Evolutionary conservation across 2,329 filamentous ascomycete species (phyloP).

Genomic region (Diplocarpon mali): DNA sequence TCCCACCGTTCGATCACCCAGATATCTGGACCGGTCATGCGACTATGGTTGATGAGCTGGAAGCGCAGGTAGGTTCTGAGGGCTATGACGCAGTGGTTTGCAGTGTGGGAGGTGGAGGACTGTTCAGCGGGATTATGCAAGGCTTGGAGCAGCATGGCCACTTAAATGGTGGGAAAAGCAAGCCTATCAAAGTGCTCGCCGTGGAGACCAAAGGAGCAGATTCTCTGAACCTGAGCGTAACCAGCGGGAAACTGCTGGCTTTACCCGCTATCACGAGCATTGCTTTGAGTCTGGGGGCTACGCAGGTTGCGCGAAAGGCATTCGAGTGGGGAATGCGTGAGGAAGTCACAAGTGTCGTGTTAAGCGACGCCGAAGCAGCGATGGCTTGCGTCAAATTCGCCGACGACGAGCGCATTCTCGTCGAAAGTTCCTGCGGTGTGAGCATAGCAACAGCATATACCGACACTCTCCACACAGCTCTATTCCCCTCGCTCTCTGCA

Average conservation of each 20-base stretch:
- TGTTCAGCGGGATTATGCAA: conserved; percentile 65
- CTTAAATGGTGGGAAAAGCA: neutral
- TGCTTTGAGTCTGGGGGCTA: conserved; percentile 62
- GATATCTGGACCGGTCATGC: conserved; percentile 56
- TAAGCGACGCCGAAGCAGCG: conserved; percentile 69
- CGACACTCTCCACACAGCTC: conserved; percentile 46
- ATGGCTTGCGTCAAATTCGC: conserved; percentile 65
- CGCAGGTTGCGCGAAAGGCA: conserved; percentile 53
- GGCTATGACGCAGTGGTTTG: conserved; percentile 61
- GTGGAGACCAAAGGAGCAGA: conserved; percentile 69
- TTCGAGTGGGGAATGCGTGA: conserved; percentile 45
- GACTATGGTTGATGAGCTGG: conserved; percentile 39
- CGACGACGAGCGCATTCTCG: conserved; percentile 70
- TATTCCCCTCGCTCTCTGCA: conserved; percentile 41
- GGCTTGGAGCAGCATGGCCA: conserved; percentile 31
- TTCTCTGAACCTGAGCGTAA: conserved; percentile 52
- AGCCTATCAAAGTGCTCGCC: conserved; percentile 44
- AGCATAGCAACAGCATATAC: conserved; percentile 60
- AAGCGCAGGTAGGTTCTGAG: conserved; percentile 16
- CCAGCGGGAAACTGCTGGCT: conserved; percentile 45
- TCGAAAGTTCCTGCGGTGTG: conserved; percentile 79
- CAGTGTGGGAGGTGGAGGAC: conserved; percentile 68
- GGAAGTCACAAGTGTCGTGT: conserved; percentile 22
- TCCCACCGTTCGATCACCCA: conserved; percentile 59
- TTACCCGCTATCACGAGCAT: conserved; percentile 63